Evolutionary conservation across 2,329 filamentous ascomycete species (phyloP), one percentile per base, ranked within the genome.

Genomic region (Aspergillus ruber): DNA sequence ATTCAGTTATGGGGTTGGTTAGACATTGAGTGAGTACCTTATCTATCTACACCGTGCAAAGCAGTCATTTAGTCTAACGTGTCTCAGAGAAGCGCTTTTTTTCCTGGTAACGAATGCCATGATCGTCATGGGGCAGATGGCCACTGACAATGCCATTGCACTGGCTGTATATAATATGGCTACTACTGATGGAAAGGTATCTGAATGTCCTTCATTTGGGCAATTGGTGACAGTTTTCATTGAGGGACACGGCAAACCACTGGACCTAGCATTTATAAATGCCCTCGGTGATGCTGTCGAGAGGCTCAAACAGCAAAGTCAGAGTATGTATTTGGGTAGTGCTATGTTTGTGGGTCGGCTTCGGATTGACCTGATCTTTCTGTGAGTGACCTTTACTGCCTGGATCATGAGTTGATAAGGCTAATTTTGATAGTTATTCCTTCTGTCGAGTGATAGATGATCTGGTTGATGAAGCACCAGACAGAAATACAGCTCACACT

Each of bases 381-480:
- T 89, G 68, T 80, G 20, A 20, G 20, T 20, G 20, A 12, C 6
- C 4, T 9, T 15, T 15, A 17, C 39, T 64, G 33, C 63, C 43
- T 4, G 10, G 2, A n/a, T 18, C 7, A 20, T 20, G 20, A 20
- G 20, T 20, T 20, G 20, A 20, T 20, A 20, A 20, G 20, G 20
- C 20, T 20, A 20, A 20, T 20, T 20, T 3, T 20, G 20, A 20
- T 38, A 80, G 77, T 3, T 88, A 88, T 59, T 85, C 84, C 0
- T 88, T 87, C 60, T 89, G 85, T 56, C 76, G 85, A 9, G 79
- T 87, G 8, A 84, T 84, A 1, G 86, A 89, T 60, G 85, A 89
- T 56, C 71, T 89, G 4, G 78, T 89, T 7, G 85, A 89, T 55
- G 78, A 87, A 50, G 79, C 85, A 0, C 56, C 67, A 1, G 74